Percentiles rank a stretch among this genome's conserved stretches.
These are phyloP conservation scores for Phyllostachys edulis DNA, from an alignment of 176 grass and related monocot species.

Conservation along the genomic window DNA sequence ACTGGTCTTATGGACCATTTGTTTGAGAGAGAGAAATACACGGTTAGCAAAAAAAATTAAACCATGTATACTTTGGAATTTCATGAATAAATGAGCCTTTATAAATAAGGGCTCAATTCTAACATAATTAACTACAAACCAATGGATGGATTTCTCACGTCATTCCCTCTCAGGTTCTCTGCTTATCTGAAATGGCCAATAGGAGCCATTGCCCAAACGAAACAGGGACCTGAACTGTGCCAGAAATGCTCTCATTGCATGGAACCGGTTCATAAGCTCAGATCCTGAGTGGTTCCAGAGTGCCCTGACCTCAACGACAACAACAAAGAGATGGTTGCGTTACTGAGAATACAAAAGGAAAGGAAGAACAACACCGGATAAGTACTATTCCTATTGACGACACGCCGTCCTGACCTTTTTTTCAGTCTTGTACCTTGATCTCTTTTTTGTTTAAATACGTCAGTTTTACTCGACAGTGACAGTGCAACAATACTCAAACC, in stretches of 20 bases:
- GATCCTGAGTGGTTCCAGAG: neutral
- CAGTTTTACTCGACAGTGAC: slow-evolving; percentile 44
- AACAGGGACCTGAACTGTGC: neutral
- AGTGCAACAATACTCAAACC: slow-evolving; percentile 32
- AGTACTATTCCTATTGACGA: neutral
- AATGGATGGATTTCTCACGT: neutral
- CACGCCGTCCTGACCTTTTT: neutral
- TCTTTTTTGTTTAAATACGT: slow-evolving; percentile 40
- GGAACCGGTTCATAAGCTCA: neutral
- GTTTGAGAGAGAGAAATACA: no score
- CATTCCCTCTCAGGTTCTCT: neutral
- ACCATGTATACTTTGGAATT: no score
- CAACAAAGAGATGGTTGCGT: neutral
- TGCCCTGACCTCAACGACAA: neutral
- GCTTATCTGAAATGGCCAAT: neutral
- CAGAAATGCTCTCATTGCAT: neutral
- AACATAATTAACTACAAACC: neutral
- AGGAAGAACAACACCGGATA: neutral
- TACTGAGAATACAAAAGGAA: neutral
- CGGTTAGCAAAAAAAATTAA: no score
- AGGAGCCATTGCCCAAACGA: neutral
- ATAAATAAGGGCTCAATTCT: no score
- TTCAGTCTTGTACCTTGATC: neutral
- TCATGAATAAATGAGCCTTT: no score
- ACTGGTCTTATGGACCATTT: no score